Conservation (phyloP, 768 basidiomycete genomes). For the Trametes coccinea region DNA sequence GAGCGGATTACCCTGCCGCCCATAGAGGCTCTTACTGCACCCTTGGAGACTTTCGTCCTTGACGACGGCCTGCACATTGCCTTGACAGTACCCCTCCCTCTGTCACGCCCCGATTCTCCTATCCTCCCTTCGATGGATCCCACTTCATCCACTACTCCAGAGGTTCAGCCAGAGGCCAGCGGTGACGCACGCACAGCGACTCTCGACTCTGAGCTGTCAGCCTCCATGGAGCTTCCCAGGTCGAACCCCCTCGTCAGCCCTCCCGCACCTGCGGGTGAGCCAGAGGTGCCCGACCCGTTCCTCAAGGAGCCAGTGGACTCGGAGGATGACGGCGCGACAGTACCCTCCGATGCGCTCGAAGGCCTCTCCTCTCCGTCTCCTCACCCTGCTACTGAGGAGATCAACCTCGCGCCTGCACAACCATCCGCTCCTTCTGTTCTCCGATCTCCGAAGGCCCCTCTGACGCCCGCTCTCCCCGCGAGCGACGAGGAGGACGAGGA, state of each 20-base stretch:
- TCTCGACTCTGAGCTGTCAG: conserved; percentile 14
- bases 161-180: neutral
- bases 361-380: conserved; percentile 14
- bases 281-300: conserved; percentile 61
- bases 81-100: conserved; percentile 7
- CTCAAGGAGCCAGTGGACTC: conserved; percentile 55
- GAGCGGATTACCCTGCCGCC: neutral
- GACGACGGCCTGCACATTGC: no score
- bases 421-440: conserved; percentile 20
- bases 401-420: conserved; percentile 38
- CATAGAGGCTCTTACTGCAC: no score
- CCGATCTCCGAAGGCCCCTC: conserved; percentile 43
- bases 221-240: conserved; percentile 7
- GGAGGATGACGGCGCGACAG: conserved; percentile 24
- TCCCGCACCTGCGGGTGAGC: conserved; percentile 39
- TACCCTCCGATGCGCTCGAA: neutral
- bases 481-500: conserved; percentile 44
- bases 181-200: conserved; percentile 11
- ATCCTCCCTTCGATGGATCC: conserved; percentile 3
- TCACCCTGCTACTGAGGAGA: conserved; percentile 43
- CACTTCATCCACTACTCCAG: neutral
- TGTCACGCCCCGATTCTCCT: neutral
- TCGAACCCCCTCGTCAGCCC: conserved; percentile 8
- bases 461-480: conserved; percentile 39
- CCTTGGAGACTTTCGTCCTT: no score